Conservation (phyloP, 2,329 filamentous ascomycete species). For the Dactylellina parvicollis region DNA sequence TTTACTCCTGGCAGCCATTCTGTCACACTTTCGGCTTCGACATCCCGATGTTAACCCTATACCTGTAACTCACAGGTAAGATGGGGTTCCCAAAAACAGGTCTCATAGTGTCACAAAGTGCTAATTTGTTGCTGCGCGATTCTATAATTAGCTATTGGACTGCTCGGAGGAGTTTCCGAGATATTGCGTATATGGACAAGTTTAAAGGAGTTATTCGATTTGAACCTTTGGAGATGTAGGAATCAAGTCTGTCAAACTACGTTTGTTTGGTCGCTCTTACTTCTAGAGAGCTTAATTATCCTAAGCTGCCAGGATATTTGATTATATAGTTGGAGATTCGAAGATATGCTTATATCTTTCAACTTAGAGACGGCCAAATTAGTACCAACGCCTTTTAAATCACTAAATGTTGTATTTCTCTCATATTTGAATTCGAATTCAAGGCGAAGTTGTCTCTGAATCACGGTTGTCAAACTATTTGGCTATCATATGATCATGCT, state of each 20-base stretch:
- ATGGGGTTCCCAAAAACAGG: neutral
- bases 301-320: too few relatives aligned
- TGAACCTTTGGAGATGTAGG: conserved; percentile 14
- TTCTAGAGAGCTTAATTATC: neutral
- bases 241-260: neutral
- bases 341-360: neutral
- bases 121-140: conserved; percentile 2
- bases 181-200: conserved; percentile 46
- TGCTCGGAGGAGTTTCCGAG: conserved; percentile 45
- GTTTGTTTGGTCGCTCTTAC: neutral
- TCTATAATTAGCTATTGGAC: conserved; percentile 51
- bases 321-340: too few relatives aligned
- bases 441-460: too few relatives aligned
- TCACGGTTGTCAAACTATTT: too few relatives aligned
- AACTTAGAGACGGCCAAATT: neutral
- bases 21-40: conserved; percentile 38
- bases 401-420: conserved; percentile 13
- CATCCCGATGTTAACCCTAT: conserved; percentile 14
- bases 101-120: neutral
- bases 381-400: conserved; percentile 8
- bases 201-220: conserved; percentile 51
- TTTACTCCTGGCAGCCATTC: conserved; percentile 29
- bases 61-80: conserved; percentile 13
- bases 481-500: too few relatives aligned
- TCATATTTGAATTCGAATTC: too few relatives aligned